Evolutionary conservation across 164 flowering plant species (phyloP).

Genomic region (Annona cherimola): DNA sequence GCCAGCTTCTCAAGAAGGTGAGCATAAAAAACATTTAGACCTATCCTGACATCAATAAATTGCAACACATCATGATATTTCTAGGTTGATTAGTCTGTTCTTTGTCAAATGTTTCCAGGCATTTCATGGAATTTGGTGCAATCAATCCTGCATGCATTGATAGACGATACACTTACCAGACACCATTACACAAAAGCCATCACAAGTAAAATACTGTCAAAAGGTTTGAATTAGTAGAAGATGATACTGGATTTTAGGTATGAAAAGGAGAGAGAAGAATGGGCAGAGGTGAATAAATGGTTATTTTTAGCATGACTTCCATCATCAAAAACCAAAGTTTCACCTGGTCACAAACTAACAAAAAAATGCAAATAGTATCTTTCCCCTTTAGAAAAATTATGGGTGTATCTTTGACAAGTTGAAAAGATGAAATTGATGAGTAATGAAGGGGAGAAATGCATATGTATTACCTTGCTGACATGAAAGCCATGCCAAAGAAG

Average conservation of each 20-base stretch:
- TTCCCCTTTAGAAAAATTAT: background rate
- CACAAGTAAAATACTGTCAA: no score
- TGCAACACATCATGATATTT: background rate
- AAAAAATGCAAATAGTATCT: background rate
- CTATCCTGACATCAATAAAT: background rate
- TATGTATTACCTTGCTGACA: conserved; percentile 84
- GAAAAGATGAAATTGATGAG: background rate
- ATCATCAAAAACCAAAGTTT: background rate
- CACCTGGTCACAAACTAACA: background rate
- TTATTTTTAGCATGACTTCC: background rate
- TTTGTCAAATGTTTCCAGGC: background rate
- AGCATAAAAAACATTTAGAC: background rate
- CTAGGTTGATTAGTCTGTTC: background rate
- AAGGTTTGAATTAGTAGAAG: no score
- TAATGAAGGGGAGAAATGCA: background rate
- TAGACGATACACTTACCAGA: no score
- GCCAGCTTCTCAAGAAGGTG: background rate
- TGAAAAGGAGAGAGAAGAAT: no score
- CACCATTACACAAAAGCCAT: no score
- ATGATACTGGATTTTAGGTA: no score
- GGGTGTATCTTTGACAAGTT: background rate
- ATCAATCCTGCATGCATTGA: no score
- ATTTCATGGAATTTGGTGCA: background rate
- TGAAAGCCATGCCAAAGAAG: conserved; percentile 94
- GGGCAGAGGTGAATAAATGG: no score